These are phyloP conservation scores for Triticum turgidum DNA, from an alignment of 176 grass and related monocot species.

Conservation along the genomic window DNA sequence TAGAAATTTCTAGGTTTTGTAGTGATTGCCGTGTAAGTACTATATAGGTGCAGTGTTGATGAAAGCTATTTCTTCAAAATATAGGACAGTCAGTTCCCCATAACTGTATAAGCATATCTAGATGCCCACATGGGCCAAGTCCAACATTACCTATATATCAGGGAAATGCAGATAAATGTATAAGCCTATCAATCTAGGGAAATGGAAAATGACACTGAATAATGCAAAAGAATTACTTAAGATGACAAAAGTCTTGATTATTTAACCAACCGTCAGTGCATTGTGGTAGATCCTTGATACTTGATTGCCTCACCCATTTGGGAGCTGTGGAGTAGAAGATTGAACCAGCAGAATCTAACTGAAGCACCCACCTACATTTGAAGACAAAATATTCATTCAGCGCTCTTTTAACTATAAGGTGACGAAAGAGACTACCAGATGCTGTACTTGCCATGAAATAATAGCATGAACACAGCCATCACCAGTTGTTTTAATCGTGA, in stretches of 20 bases:
- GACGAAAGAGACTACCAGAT: not conserved
- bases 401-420: not conserved
- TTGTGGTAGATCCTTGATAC: constrained; percentile 22
- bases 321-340: constrained; percentile 92
- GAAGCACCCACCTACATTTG: constrained; percentile 90
- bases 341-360: constrained; percentile 73
- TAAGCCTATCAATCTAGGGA: not conserved
- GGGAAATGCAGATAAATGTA: not conserved
- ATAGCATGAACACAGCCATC: constrained; percentile 72
- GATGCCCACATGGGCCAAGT: not conserved
- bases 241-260: constrained; percentile 3
- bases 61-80: not conserved
- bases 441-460: constrained; percentile 76
- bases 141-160: not conserved
- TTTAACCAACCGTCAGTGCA: constrained; percentile 33
- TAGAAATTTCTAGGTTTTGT: not conserved
- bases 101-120: not conserved
- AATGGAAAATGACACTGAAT: not conserved
- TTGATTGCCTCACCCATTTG: constrained; percentile 57
- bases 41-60: not conserved
- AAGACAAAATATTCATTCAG: constrained; percentile 15
- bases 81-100: not conserved
- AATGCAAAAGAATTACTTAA: not conserved
- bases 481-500: constrained; percentile 49
- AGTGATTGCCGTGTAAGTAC: not conserved